phyloP scores from a whole-genome alignment of 2,329 filamentous ascomycete genomes.

The Onygena corvina region DNA sequence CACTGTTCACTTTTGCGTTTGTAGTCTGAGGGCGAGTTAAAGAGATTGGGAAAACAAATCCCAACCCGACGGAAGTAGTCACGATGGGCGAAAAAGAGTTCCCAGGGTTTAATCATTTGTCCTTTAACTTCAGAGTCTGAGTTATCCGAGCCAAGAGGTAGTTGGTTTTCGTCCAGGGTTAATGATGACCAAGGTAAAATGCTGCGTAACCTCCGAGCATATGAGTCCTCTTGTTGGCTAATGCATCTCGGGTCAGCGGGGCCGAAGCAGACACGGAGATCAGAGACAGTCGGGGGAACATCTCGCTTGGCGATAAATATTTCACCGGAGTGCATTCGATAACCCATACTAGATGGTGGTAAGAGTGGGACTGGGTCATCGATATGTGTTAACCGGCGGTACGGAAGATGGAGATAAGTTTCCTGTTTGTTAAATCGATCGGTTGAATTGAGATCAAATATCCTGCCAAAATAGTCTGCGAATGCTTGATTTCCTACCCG shows the following conservation, averaged over 20 bases:
- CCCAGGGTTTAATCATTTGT: constrained; percentile 55
- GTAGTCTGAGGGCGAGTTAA: constrained; percentile 6
- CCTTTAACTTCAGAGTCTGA: neutral
- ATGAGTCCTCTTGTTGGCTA: constrained; percentile 34
- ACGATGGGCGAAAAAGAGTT: constrained; percentile 81
- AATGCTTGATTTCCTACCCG: constrained; percentile 46
- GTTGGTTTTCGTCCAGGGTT: neutral
- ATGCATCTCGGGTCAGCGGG: constrained; percentile 62
- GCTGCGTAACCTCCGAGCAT: neutral
- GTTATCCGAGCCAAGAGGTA: neutral
- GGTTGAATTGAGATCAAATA: constrained; percentile 33
- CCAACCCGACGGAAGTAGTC: constrained; percentile 96
- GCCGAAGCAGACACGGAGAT: constrained; percentile 61
- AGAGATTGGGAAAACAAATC: constrained; percentile 62
- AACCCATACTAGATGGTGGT: constrained; percentile 80
- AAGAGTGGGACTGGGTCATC: constrained; percentile 82
- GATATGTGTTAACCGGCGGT: constrained; percentile 71
- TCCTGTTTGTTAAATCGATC: neutral
- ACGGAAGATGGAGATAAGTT: constrained; percentile 27
- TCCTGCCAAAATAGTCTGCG: constrained; percentile 42
- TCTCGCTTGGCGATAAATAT: constrained; percentile 65
- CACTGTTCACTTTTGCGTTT: constrained; percentile 5
- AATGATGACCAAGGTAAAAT: neutral
- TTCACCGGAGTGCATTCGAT: constrained; percentile 71
- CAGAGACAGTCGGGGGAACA: constrained; percentile 54